A percentile compares a stretch with the other conserved stretches of the same genome.
Conservation (phyloP, 495 filamentous ascomycete genomes). For the Astrocystis sublimbata region DNA sequence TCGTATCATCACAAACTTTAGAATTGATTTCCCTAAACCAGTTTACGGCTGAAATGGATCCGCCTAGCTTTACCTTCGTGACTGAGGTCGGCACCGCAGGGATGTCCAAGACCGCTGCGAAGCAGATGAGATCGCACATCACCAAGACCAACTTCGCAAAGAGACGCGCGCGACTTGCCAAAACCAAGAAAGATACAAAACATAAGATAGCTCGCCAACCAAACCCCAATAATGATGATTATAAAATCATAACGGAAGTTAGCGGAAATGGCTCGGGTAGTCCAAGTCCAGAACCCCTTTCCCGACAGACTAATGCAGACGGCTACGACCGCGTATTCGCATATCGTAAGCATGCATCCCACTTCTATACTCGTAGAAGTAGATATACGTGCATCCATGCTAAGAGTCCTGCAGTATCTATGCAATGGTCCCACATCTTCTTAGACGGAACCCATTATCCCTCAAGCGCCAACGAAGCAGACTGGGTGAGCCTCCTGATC, state of each 20-base stretch:
- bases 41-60: conserved; percentile 1
- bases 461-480: conserved; percentile 19
- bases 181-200: conserved; percentile 1
- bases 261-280: neutral
- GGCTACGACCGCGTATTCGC: neutral
- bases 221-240: neutral
- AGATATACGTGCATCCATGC: neutral
- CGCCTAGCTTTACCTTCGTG: conserved; percentile 9
- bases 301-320: neutral
- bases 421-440: conserved; percentile 6
- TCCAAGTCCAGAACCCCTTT: neutral
- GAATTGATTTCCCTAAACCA: conserved; percentile 11
- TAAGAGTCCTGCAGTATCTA: neutral
- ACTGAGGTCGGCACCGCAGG: conserved; percentile 13
- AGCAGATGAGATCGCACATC: conserved; percentile 20
- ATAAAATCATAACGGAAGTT: neutral
- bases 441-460: neutral
- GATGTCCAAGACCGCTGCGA: conserved; percentile 22
- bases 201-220: neutral
- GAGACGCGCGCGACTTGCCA: conserved; percentile 21
- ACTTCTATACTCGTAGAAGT: too few relatives aligned
- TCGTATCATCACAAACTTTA: neutral
- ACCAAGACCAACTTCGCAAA: conserved; percentile 33
- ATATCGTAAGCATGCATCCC: neutral
- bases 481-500: conserved; percentile 20